Base-by-base conservation (phyloP, 495 filamentous ascomycete genomes). In the Penicillium chermesinum region DNA sequence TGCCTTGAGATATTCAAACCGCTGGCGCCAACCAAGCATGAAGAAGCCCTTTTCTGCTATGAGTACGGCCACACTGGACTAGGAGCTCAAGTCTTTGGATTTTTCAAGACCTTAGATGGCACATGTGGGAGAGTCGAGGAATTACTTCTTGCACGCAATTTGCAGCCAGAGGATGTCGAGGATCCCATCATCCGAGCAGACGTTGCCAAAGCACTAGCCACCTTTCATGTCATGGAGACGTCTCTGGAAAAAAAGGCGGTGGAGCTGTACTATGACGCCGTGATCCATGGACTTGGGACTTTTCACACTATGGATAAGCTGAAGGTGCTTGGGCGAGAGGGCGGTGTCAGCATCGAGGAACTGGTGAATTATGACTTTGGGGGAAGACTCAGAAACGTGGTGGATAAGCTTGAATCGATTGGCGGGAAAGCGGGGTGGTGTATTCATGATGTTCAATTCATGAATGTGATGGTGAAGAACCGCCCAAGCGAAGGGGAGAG, bases 381-480 rank as follows among this genome's bases (percentile, higher is more conserved):
- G 16, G 13, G 33, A 3, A 50, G 37, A 32, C 16, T 65, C 19
- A 44, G 40, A 43, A 41, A 45, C 27, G 52, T 66, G 10, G 34
- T 51, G 18, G 45, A 55, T 17, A 52, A 41, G 40, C 38, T 66
- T 45, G 50, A 66, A 45, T 52, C 44, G 3, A 52, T 64, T 1
- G 46, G 48, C 38, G 55, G 38, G 25, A 64, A 62, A 46, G 36
- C 22, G 35, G 58, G 50, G 38, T 64, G 61, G 63, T 66, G 63
- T 27, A 62, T 66, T 16, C 61, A 66, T 45, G 63, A 66, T 20
- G 41, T 66, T 8, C 61, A 64, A 38, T 66, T 59, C 32, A 57
- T 61, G 61, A 66, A 66, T 18, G 53, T 57, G 5, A 46, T 66
- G 53, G 55, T 66, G 46, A 62, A 57, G 36, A 60, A 62, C 22